These are phyloP conservation scores for Selenicereus undatus DNA, from an alignment of 148 eudicot species.

Conservation along the genomic window DNA sequence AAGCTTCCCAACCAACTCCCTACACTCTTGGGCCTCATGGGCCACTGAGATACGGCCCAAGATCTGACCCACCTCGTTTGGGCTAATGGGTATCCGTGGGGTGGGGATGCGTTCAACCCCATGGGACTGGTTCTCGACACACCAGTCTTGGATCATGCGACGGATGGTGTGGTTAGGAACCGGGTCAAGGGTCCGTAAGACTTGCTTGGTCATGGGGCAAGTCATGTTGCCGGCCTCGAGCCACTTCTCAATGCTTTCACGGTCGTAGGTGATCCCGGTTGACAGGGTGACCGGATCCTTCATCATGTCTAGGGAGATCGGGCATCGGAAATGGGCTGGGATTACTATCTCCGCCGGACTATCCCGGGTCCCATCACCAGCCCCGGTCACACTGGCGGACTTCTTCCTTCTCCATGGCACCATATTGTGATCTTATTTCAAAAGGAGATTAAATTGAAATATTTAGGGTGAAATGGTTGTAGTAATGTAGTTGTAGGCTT, in stretches of 20 bases:
- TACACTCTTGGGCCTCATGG: constrained; percentile 14
- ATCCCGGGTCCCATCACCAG: constrained; percentile 4
- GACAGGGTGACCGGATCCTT: constrained; percentile 84
- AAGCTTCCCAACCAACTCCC: constrained; percentile 39
- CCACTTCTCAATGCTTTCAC: constrained; percentile 83
- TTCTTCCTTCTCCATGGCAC: constrained; percentile 49
- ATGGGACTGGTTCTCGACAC: constrained; percentile 51
- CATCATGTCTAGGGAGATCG: constrained; percentile 85
- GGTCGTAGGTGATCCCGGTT: constrained; percentile 83
- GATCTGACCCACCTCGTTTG: constrained; percentile 37
- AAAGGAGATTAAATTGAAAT: background rate
- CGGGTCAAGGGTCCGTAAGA: constrained; percentile 39
- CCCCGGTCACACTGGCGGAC: constrained; percentile 16
- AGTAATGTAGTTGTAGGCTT: too few relatives aligned
- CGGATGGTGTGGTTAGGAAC: constrained; percentile 78
- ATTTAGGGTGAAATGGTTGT: background rate
- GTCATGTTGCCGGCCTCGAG: constrained; percentile 60
- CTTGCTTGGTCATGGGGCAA: constrained; percentile 79
- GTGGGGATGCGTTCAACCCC: constrained; percentile 88
- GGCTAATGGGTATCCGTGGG: constrained; percentile 55
- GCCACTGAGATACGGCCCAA: constrained; percentile 28
- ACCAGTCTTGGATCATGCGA: constrained; percentile 91
- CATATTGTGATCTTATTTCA: constrained; percentile 21
- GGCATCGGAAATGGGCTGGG: constrained; percentile 71
- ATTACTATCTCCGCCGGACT: constrained; percentile 38